Base-by-base conservation (phyloP, 2,329 filamentous ascomycete genomes). In the Cladosporium cucumerinum region DNA sequence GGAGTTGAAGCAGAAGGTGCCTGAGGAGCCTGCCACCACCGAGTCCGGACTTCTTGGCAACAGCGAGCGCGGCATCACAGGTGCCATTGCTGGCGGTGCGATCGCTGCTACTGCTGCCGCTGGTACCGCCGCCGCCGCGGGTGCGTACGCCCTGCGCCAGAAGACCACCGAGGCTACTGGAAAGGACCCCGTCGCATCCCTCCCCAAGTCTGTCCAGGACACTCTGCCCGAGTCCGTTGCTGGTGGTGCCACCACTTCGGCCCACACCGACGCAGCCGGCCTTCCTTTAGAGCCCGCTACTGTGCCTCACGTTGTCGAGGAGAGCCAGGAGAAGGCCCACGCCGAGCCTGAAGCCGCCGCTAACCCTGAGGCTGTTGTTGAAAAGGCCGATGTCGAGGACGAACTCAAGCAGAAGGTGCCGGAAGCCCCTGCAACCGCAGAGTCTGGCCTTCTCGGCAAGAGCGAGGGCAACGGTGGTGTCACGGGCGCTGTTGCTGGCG, bases 351-450 rank as follows among this genome's bases (percentile, higher is more conserved):
- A 91, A 74, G 89, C 90, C 10, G 87, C 87, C 68, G 88, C 83
- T 49, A 81, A 86, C 64, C 78, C 85, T 30, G 81, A 85, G 39
- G 89, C 89, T 72, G 71, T 66, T 71, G 77, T 25, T 26, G 68
- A 71, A 36, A 71, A 72, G 69, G 49, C 84, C 65, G 81, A 83
- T 63, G 82, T 92, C 5, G 89, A 93, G 80, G 80, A 86, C 52
- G 89, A 92, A 79, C 82, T 92, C 62, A 84, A 89, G 75, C 80
- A 83, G 12, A 88, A 87, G 77, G 85, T 91, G 11, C 82, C 85
- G 14, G 51, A 63, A 30, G 61, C 64, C 34, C 63, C 62, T 39
- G 63, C 65, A 76, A 70, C 68, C 16, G 76, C 76, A 16, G 66
- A 66, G 34, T 69, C 67, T 49, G 67, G 67, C 46, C 8, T 65